Percentiles rank a stretch among this genome's conserved stretches.
These are phyloP conservation scores for Crithidia mellificae DNA, from an alignment of 208 protist species.

Conservation along the genomic window DNA sequence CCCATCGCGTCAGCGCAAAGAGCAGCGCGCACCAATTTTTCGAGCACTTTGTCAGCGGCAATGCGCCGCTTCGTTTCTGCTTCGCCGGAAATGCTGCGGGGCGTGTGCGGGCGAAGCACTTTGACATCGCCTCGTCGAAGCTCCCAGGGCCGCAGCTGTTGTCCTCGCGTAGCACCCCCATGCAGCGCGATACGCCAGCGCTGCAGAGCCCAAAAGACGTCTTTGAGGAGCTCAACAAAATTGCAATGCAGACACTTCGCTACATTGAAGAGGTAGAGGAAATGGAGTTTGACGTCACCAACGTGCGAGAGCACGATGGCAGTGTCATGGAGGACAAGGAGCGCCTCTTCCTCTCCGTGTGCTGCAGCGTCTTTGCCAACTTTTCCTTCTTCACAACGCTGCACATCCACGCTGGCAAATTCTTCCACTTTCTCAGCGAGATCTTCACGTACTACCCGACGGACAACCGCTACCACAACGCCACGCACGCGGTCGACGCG, in stretches of 20 bases:
- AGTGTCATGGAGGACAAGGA: constrained; percentile 73
- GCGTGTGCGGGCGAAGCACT: constrained; percentile 28
- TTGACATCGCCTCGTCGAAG: constrained; percentile 38
- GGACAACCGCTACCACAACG: constrained; percentile 81
- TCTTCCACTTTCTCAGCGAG: constrained; percentile 65
- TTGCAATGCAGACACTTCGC: constrained; percentile 69
- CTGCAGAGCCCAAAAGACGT: constrained; percentile 67
- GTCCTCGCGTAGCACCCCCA: constrained; percentile 4
- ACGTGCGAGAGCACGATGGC: constrained; percentile 70
- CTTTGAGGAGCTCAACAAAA: constrained; percentile 71
- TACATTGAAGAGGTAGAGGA: constrained; percentile 82
- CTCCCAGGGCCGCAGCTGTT: constrained; percentile 19
- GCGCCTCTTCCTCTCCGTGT: constrained; percentile 83
- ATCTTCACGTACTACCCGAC: constrained; percentile 58
- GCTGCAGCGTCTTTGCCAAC: constrained; percentile 80
- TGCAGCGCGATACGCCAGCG: constrained; percentile 35
- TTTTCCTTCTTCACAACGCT: constrained; percentile 74
- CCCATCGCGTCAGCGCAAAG: background rate
- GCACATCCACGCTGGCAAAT: constrained; percentile 50
- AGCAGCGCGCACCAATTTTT: constrained; percentile 28
- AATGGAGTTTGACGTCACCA: constrained; percentile 72
- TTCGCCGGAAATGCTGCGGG: constrained; percentile 8
- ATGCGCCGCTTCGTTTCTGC: constrained; percentile 35
- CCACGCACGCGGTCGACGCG: constrained; percentile 79
- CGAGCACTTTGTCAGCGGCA: constrained; percentile 33